Conservation (phyloP, 768 basidiomycete genomes). For the Paxillus involutus region DNA sequence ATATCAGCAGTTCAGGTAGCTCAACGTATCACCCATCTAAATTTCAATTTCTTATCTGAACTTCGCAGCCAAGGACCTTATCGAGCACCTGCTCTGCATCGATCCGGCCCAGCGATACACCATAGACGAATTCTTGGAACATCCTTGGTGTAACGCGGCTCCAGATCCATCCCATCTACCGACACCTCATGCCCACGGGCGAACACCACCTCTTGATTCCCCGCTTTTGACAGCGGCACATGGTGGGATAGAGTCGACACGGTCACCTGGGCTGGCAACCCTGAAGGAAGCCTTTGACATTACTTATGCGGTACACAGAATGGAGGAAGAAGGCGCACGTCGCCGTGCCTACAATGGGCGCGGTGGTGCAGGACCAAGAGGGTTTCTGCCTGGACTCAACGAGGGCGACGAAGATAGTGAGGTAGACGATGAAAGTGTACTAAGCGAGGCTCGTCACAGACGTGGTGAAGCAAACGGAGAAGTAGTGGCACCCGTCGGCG, state of each 20-base stretch:
- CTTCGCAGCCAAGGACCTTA: slow-evolving; percentile 84
- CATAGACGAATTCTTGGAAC: slow-evolving; percentile 95
- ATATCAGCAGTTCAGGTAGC: slow-evolving; percentile 79
- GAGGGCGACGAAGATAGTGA: slow-evolving; percentile 83
- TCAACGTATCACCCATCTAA: neutral
- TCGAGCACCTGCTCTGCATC: slow-evolving; percentile 91
- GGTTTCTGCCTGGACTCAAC: slow-evolving; percentile 83
- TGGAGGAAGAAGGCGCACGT: slow-evolving; percentile 97
- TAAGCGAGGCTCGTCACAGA: slow-evolving; percentile 50
- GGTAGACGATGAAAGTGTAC: slow-evolving; percentile 47
- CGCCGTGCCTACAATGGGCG: slow-evolving; percentile 78
- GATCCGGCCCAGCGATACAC: slow-evolving; percentile 95
- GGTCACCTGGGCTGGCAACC: slow-evolving; percentile 89
- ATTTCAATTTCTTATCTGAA: slow-evolving; percentile 11
- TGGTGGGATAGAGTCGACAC: slow-evolving; percentile 68
- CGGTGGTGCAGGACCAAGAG: slow-evolving; percentile 73
- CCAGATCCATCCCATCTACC: slow-evolving; percentile 64
- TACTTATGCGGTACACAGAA: slow-evolving; percentile 97
- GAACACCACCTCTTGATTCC: slow-evolving; percentile 68
- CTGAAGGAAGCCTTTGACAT: slow-evolving; percentile 99
- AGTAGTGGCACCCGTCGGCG: neutral
- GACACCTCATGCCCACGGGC: slow-evolving; percentile 54
- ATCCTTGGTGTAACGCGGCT: slow-evolving; percentile 88
- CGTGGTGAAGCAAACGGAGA: slow-evolving; percentile 32
- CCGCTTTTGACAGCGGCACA: slow-evolving; percentile 83